Percentiles rank a stretch among this genome's conserved stretches.
Conservation (phyloP, 345 rosid species). For the Salix purpurea region DNA sequence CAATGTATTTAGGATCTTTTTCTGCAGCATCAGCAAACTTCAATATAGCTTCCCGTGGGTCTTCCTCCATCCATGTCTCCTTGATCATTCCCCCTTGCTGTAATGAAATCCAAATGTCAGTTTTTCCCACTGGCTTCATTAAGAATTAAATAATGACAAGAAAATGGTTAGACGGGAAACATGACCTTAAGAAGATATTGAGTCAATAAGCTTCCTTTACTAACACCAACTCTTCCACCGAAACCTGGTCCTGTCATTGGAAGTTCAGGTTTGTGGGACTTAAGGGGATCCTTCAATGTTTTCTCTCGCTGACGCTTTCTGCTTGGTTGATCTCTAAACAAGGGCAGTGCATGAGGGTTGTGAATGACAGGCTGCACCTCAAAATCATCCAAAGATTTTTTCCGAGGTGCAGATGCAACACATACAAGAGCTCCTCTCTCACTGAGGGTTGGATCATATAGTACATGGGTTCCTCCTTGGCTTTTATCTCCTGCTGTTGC, state of each 20-base stretch:
- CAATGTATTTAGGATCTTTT: slow-evolving; percentile 86
- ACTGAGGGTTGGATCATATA: slow-evolving; percentile 81
- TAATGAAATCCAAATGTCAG: slow-evolving; percentile 22
- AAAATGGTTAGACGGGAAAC: neutral
- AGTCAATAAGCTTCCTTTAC: slow-evolving; percentile 83
- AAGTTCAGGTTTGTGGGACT: slow-evolving; percentile 90
- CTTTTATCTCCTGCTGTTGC: slow-evolving; percentile 85
- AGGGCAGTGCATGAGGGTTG: slow-evolving; percentile 91
- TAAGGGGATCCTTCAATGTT: slow-evolving; percentile 78
- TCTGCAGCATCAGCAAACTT: slow-evolving; percentile 90
- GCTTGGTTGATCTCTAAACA: slow-evolving; percentile 97
- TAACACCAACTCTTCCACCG: slow-evolving; percentile 93
- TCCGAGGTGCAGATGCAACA: slow-evolving; percentile 94
- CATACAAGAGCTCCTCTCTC: slow-evolving; percentile 96
- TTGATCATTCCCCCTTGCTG: slow-evolving; percentile 99
- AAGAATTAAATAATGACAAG: neutral
- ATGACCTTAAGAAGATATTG: slow-evolving; percentile 92
- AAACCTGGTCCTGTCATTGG: slow-evolving; percentile 91
- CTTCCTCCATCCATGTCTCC: slow-evolving; percentile 99
- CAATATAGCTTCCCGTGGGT: slow-evolving; percentile 95
- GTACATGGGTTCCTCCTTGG: slow-evolving; percentile 80
- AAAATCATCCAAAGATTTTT: slow-evolving; percentile 89
- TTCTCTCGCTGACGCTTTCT: slow-evolving; percentile 94
- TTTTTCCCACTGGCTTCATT: neutral
- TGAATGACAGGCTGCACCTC: slow-evolving; percentile 81